Evolutionary conservation across 352 stramenopile genomes (phyloP), one percentile per base, ranked within the genome.

Genomic region (Plasmopara muralis): DNA sequence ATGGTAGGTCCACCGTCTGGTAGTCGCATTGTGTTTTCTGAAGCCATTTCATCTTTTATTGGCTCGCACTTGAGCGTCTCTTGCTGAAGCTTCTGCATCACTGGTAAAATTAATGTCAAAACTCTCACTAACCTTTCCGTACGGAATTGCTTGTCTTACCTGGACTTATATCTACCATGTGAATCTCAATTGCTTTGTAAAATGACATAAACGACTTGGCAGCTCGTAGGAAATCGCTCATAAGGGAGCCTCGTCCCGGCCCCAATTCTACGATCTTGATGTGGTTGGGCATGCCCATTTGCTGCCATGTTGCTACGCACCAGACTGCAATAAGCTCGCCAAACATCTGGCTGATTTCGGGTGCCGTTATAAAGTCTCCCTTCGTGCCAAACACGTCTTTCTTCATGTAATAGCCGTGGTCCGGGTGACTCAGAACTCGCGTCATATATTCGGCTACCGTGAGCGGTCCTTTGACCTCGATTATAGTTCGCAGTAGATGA

Each of bases 401-500:
- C 61, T 95, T 93, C 70, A 97, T 98, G 75, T 98, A 98, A 71
- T 98, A 98, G 33, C 95, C 95, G 69, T 97, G 81, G 45, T 86
- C 48, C 12, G 88, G 89, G 73, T 98, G 89, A 42, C 86, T 88
- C 58, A 98, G 74, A 30, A 80, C 80, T 12, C 83, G 77, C 33
- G 83, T 72, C 92, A 98, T 98, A 67, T 95, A 98, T 64, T 98
- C 95, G 39, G 89, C 76, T n/a, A 97, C 82, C 0, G 89, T 97
- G 40, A 98, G 88, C 33, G 94, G 91, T 1, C 87, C 83, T 16
- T 93, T 86, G 12, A 97, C 87, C 54, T 93, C 83, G 63, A 98
- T 98, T 64, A 95, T 93, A 35, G 81, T 83, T 43, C 88, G 78
- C 28, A 98, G 68, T 30, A 89, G 39, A 29, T 87, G 76, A 37